Conservation (phyloP, 805 yeast genomes). For the Wickerhamiella alocasiicola region DNA sequence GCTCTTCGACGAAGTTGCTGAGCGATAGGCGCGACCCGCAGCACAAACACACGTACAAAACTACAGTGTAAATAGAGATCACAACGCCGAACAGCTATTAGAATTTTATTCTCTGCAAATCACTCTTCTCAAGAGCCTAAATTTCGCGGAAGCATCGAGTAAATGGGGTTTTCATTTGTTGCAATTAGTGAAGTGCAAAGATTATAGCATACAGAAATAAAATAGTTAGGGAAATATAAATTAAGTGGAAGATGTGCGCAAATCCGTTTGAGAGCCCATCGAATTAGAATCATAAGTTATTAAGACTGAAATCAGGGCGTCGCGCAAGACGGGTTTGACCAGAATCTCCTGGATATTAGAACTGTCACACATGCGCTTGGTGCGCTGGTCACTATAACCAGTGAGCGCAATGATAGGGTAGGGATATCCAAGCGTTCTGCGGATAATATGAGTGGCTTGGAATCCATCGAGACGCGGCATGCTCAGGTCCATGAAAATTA, state of each 20-base stretch:
- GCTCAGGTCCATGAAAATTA: conserved; percentile 25
- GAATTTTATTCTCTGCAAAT: too few relatives aligned
- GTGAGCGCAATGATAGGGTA: conserved; percentile 88
- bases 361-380: conserved; percentile 61
- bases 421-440: conserved; percentile 45
- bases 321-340: conserved; percentile 74
- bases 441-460: conserved; percentile 34
- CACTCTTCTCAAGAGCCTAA: too few relatives aligned
- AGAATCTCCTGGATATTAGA: conserved; percentile 83
- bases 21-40: too few relatives aligned
- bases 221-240: background rate
- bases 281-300: conserved; percentile 27
- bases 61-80: too few relatives aligned
- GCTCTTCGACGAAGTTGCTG: too few relatives aligned
- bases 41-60: too few relatives aligned
- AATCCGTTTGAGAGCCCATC: background rate
- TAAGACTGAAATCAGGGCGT: conserved; percentile 47
- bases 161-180: background rate
- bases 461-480: conserved; percentile 25
- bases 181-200: background rate
- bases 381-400: conserved; percentile 83
- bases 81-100: too few relatives aligned
- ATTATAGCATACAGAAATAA: background rate
- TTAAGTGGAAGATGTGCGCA: background rate
- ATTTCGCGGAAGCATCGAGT: background rate